Evolutionary conservation across 768 basidiomycete genomes (phyloP), one percentile per base, ranked within the genome.

Genomic region (Lentinula lateritia): DNA sequence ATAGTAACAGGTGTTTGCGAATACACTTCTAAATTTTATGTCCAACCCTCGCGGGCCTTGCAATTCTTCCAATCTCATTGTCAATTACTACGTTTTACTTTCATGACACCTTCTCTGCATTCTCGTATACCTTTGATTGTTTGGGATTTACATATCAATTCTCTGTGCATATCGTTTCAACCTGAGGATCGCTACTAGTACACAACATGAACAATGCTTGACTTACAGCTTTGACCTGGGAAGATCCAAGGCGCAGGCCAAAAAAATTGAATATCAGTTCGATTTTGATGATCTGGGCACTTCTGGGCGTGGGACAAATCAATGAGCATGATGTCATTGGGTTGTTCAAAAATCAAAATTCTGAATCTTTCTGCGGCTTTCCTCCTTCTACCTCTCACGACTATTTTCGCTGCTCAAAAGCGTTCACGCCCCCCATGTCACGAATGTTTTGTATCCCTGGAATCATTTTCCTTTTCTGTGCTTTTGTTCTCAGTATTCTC

Each of bases 401-500:
- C 46, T 48, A 20, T 48, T 48, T 48, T 48, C 20, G 9, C 46
- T 5, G 46, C 46, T 48, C 18, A 23, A 23, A 48, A 48, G 8
- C 20, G 6, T 48, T 9, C 46, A 48, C 46, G 46, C 46, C 46
- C 46, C 35, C 6, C 39, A 83, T 80, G 79, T 63, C 75, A 20
- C 79, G 84, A 63, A 66, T 72, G 28, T 84, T 87, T 74, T 87
- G 86, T 68, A 75, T 90, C 62, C 85, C 86, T 3, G 87, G 84
- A 36, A 66, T 83, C 41, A 71, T 84, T 65, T 78, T 84, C 65
- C 73, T 90, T 58, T 75, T 83, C 66, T 73, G 71, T 48, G 89
- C 90, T 32, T 81, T 90, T 61, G 79, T 87, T 1, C 80, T 92
- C 63, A 82, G 81, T 65, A 76, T 91, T 69, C 74, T 92, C 64